Evolutionary conservation across 495 filamentous ascomycete genomes (phyloP), one percentile per base, ranked within the genome.

Genomic region (Tuber microsphaerosporum): DNA sequence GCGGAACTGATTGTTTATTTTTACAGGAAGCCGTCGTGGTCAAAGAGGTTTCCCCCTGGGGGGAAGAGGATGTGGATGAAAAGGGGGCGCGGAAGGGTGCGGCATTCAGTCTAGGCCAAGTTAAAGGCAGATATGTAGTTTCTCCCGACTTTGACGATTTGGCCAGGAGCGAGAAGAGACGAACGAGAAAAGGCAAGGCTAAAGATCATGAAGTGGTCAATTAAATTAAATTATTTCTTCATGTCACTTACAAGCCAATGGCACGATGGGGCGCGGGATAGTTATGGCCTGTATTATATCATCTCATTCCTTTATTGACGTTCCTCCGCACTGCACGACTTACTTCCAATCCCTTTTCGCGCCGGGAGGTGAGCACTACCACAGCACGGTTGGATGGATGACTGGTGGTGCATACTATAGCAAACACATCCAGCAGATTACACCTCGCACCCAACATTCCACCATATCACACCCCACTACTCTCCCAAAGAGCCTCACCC

Each of bases 91-190:
- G 65, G n/a, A 82, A 82, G 74, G 81, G 81, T 20, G 75, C 74
- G 0, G 81, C 81, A 39, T 82, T 81, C 45, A 75, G 73, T 22
- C 71, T 82, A 37, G 81, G 81, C 20, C 81, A 82, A 43, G 71
- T 82, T 0, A 82, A 82, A 68, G 81, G 81, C 14, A 82, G 78
- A 65, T 82, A 75, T 74, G 78, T 82, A 17, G 81, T 82, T 69
- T 81, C 74, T 42, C 81, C 81, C 14, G 75, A 82, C 68, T 80
- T 82, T 68, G 39, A 39, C 42, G 77, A 76, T 43, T 61, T 82
- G 51, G 75, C 78, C 56, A 41, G 26, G 39, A 73, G 34, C 3
- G 75, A 74, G 17, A 70, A 70, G 37, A 73, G 73, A 20, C 71
- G 22, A 22, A 74, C 71, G n/a, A 75, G 69, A 20, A 76, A 76